phyloP scores from a whole-genome alignment of 75 land plant genomes.

The Cunninghamia lanceolata region DNA sequence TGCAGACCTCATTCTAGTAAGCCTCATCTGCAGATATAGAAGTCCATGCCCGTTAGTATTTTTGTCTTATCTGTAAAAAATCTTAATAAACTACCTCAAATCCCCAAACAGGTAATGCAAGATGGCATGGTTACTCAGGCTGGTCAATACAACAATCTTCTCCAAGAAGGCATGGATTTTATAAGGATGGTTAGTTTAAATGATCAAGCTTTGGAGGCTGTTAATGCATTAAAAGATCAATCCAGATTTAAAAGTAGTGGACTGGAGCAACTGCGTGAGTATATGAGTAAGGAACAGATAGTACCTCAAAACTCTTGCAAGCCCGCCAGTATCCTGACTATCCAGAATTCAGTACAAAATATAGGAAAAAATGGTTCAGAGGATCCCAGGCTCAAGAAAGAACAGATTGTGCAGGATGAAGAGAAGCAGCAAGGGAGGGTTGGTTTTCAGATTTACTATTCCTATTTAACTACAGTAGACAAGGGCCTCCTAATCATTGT shows the following conservation, averaged over 20 bases:
- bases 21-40: neutral
- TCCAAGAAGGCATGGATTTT: conserved; percentile 57
- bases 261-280: neutral
- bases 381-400: conserved; percentile 18
- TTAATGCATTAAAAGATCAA: conserved; percentile 15
- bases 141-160: conserved; percentile 63
- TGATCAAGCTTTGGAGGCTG: conserved; percentile 45
- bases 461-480: conserved; percentile 60
- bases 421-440: conserved; percentile 69
- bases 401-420: conserved; percentile 63
- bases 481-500: conserved; percentile 49
- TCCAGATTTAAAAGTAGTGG: neutral
- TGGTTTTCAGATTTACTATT: conserved; percentile 69
- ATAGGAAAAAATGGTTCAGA: conserved; percentile 8
- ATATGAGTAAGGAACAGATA: neutral
- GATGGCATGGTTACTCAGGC: conserved; percentile 66
- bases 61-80: neutral
- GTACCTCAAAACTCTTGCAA: neutral
- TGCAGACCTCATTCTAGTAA: conserved; percentile 58
- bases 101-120: conserved; percentile 59
- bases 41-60: neutral
- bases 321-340: neutral
- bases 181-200: conserved; percentile 66
- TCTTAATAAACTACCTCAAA: neutral
- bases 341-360: neutral